phyloP scores from a whole-genome alignment of 768 basidiomycete genomes.

The Russula vinacea region DNA sequence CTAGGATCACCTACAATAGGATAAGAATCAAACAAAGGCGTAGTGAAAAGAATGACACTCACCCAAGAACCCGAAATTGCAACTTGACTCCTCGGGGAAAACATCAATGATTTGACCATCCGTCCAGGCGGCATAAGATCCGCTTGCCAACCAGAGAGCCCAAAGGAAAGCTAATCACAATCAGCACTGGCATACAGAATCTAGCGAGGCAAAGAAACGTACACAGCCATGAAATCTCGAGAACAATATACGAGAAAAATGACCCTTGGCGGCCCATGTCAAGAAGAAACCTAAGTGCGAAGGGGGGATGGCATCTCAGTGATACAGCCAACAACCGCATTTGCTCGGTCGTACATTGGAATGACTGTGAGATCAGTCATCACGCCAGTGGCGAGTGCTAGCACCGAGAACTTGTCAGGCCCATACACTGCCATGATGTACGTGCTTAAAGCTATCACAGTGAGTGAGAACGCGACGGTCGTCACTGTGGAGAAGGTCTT shows the following conservation, averaged over 20 bases:
- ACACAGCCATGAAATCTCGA: conserved; percentile 42
- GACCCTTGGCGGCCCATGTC: conserved; percentile 40
- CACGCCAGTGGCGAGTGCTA: conserved; percentile 35
- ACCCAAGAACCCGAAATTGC: conserved; percentile 25
- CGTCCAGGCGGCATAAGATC: conserved; percentile 33
- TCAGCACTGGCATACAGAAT: conserved; percentile 1
- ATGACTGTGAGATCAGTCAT: conserved; percentile 36
- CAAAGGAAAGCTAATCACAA: conserved; percentile 35
- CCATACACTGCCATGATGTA: conserved; percentile 33
- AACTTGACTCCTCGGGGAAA: background rate
- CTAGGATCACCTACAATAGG: background rate
- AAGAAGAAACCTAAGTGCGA: conserved; percentile 36
- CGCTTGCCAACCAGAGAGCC: conserved; percentile 43
- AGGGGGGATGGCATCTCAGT: background rate
- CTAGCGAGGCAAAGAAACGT: conserved; percentile 23
- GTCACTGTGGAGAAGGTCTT: conserved; percentile 2
- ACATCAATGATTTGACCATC: background rate
- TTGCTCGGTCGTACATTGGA: conserved; percentile 32
- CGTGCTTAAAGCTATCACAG: conserved; percentile 37
- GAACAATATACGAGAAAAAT: conserved; percentile 40
- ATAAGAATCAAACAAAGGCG: background rate
- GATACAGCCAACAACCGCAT: background rate
- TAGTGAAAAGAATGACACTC: background rate
- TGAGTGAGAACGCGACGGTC: conserved; percentile 33
- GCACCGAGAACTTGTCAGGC: conserved; percentile 29